Base-by-base conservation (phyloP, 1,139 yeast genomes). In the Zygotorulaspora mrakii region DNA sequence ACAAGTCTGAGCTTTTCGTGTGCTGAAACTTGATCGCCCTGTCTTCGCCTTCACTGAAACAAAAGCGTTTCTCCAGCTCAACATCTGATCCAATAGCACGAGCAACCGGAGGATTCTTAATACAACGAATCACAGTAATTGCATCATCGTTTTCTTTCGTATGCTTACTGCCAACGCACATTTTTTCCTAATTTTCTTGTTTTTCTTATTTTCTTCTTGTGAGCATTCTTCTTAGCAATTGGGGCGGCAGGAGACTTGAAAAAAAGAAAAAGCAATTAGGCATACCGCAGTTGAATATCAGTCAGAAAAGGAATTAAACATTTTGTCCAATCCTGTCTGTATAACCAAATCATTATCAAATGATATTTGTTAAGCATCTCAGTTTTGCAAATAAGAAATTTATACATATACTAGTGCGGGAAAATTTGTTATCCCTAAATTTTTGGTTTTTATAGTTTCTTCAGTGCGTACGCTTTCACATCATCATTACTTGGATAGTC, bases 381-480 rank as follows among this genome's bases (percentile, higher is more conserved):
- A 17, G n/a, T 28, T 14, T 8, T 28, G 6, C 31, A 28, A 28
- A 28, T 28, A 28, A 28, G 31, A 28, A 28, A 28, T 28, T 28
- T 4, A 16, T 17, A 17, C 18, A 28, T 14, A 14, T 14, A 28
- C 21, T n/a, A 28, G 14, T 28, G 31, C 31, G 31, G 31, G 31
- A 28, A 28, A 28, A 28, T 28, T 28, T 28, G 12, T 17, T 14
- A 28, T 28, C 31, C 31, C 31, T 28, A 28, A 28, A 24, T 6
- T 20, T 6, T 9, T 9, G 9, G 22, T 20, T 20, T 20, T 20
- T n/a, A n/a, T n/a, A n/a, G n/a, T n/a, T n/a, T n/a, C n/a, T n/a
- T n/a, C n/a, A n/a, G n/a, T n/a, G n/a, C n/a, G n/a, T n/a, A n/a
- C n/a, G n/a, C n/a, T n/a, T n/a, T n/a, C n/a, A n/a, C n/a, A n/a